Base-by-base conservation (phyloP, 345 rosid species). In the Bruguiera parviflora region DNA sequence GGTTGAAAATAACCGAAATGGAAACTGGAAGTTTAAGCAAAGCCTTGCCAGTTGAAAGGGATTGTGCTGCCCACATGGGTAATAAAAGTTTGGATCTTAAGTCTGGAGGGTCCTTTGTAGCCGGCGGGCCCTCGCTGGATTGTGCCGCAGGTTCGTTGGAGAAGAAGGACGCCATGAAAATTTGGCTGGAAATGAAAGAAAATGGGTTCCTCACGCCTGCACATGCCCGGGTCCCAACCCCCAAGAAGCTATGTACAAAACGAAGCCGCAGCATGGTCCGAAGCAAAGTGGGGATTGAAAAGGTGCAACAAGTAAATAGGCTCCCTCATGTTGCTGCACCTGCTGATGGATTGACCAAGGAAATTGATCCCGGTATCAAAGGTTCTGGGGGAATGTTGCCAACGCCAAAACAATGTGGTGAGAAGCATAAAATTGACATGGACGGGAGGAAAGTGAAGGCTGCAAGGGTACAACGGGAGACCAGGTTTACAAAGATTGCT, bases 171-270 rank as follows among this genome's bases (percentile, higher is more conserved):
- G 49, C 75, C n/a, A 33, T 71, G 75, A 71, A 19, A 21, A 31
- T 64, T 46, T 71, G 75, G 69, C 56, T 32, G 46, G 75, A 71
- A 58, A 56, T 71, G 75, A 71, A 71, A 57, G 10, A 64, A 29
- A 71, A 71, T 46, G 69, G 75, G 13, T 71, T 71, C 63, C 69
- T 71, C 15, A 37, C 75, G 4, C 58, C 69, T 46, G 28, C 68
- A 20, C 21, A n/a, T n/a, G 46, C 18, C 19, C 53, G 18, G 8
- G 29, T 20, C 1, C 69, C 68, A 5, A 27, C 21, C 53, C 63
- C 64, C 21, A 43, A 29, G 19, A 55, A 43, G 46, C 53, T 27
- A 37, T 21, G 53, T 22, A 29, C 58, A 55, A 68, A 43, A n/a
- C 33, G 53, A 7, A 27, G 1, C n/a, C 29, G 52, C n/a, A 15